Base-by-base conservation (phyloP, 2,329 filamentous ascomycete species). In the Neocatenulostroma microsporum region DNA sequence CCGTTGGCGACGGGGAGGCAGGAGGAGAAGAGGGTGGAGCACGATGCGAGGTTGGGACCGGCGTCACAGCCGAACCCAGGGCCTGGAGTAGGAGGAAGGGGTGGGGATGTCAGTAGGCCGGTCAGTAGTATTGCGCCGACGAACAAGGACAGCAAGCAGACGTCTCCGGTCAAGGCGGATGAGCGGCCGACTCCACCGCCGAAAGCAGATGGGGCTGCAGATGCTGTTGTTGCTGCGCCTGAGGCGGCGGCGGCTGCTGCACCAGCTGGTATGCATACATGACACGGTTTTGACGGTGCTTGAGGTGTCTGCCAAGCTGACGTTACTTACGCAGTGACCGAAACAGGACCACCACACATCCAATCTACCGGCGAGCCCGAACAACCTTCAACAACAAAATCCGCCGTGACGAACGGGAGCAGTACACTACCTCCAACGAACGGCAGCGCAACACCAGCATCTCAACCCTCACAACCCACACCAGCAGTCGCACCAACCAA, bases 311-410 rank as follows among this genome's bases (percentile, higher is more conserved):
- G 18, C 29, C n/a, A 6, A 9, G 9, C 10, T n/a, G 17, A 27
- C 27, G 14, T 28, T 17, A 26, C 26, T 15, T 28, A 21, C 10
- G 30, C 37, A 37, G 36, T 38, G 18, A 38, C 42, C 7, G 42
- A 45, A 25, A 30, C 36, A 11, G 24, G 30, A 32, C 29, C 37
- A n/a, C 32, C 32, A 11, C 32, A 41, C 28, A 42, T 33, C 18
- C 33, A 31, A n/a, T 30, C 44, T 14, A 38, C 39, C 17, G 37
- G 38, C 30, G 37, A 41, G 23, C 26, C 36, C 18, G 21, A 25
- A 27, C 30, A 38, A 10, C 20, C 36, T 13, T 11, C 30, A 7
- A 20, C 36, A 6, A 29, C 38, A 28, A 30, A 24, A n/a, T n/a
- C n/a, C n/a, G n/a, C n/a, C 12, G 27, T 18, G 8, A 15, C 17